Percentiles rank a stretch among this genome's conserved stretches.
phyloP scores from a whole-genome alignment of 2,329 filamentous ascomycete genomes.

The Nemania serpens region DNA sequence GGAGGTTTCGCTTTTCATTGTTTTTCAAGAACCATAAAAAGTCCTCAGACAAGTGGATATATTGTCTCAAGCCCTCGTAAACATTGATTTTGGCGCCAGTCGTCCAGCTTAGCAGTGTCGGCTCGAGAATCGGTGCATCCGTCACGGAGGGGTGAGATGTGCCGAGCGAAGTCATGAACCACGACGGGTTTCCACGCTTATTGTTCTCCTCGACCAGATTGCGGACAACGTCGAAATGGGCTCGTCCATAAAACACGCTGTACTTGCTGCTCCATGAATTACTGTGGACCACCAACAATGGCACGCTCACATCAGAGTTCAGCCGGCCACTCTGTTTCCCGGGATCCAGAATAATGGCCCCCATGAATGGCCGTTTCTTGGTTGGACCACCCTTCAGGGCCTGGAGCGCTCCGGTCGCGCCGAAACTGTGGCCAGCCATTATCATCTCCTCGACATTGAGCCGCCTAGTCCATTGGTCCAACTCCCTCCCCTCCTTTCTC shows the following conservation, averaged over 20 bases:
- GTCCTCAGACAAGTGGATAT: slow-evolving; percentile 61
- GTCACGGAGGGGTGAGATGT: slow-evolving; percentile 68
- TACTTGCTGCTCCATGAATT: slow-evolving; percentile 65
- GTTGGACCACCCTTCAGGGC: slow-evolving; percentile 56
- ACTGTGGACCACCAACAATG: slow-evolving; percentile 66
- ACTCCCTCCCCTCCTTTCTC: slow-evolving; percentile 51
- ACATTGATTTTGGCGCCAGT: slow-evolving; percentile 65
- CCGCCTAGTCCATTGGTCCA: slow-evolving; percentile 56
- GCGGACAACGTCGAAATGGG: slow-evolving; percentile 67
- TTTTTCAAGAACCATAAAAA: slow-evolving; percentile 57
- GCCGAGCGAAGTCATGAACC: slow-evolving; percentile 60
- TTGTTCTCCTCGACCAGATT: slow-evolving; percentile 57
- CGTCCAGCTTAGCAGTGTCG: slow-evolving; percentile 62
- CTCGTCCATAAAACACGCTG: slow-evolving; percentile 63
- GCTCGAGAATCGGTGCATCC: slow-evolving; percentile 68
- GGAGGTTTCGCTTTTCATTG: slow-evolving; percentile 51
- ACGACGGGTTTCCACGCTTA: slow-evolving; percentile 49
- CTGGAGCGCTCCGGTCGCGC: slow-evolving; percentile 66
- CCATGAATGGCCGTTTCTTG: slow-evolving; percentile 53
- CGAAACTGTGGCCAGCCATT: slow-evolving; percentile 68
- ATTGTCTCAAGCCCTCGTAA: slow-evolving; percentile 60
- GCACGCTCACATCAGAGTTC: slow-evolving; percentile 62
- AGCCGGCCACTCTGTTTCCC: slow-evolving; percentile 67
- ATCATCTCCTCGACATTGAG: slow-evolving; percentile 61
- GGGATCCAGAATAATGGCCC: slow-evolving; percentile 67